Evolutionary conservation across 345 rosid species (phyloP).

Genomic region (Tarenaya hassleriana): DNA sequence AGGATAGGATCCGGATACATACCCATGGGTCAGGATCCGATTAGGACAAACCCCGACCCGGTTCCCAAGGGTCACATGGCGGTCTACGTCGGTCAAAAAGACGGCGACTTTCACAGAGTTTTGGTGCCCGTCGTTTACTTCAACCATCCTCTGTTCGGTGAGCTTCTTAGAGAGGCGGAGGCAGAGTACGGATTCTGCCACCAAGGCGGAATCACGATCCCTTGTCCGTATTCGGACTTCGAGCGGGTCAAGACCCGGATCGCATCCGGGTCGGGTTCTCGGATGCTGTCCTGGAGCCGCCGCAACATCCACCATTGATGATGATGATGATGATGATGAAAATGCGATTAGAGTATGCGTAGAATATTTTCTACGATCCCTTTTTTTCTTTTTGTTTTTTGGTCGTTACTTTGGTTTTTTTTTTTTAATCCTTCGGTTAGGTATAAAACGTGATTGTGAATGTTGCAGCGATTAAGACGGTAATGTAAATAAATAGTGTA

Average conservation of each 20-base stretch:
- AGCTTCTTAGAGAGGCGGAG: slow-evolving; percentile 66
- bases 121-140: slow-evolving; percentile 80
- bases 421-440: no score
- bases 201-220: slow-evolving; percentile 82
- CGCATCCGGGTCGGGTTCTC: slow-evolving; percentile 39
- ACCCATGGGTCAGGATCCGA: slow-evolving; percentile 23
- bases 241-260: slow-evolving; percentile 72
- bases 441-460: no score
- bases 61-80: slow-evolving; percentile 83
- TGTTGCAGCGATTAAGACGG: slow-evolving; percentile 14
- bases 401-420: no score
- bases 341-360: no score
- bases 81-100: slow-evolving; percentile 74
- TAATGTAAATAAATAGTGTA: slow-evolving; percentile 18
- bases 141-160: slow-evolving; percentile 87
- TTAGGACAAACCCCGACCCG: slow-evolving; percentile 21
- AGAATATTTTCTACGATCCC: no score
- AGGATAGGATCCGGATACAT: slow-evolving; percentile 35
- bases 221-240: slow-evolving; percentile 79
- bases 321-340: background rate
- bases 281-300: slow-evolving; percentile 38
- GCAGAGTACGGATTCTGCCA: slow-evolving; percentile 77
- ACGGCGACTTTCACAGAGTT: slow-evolving; percentile 64
- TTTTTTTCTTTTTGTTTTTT: no score
- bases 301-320: slow-evolving; percentile 20